Conservation (phyloP, 768 basidiomycete species). For the Boletellus ananiceps region DNA sequence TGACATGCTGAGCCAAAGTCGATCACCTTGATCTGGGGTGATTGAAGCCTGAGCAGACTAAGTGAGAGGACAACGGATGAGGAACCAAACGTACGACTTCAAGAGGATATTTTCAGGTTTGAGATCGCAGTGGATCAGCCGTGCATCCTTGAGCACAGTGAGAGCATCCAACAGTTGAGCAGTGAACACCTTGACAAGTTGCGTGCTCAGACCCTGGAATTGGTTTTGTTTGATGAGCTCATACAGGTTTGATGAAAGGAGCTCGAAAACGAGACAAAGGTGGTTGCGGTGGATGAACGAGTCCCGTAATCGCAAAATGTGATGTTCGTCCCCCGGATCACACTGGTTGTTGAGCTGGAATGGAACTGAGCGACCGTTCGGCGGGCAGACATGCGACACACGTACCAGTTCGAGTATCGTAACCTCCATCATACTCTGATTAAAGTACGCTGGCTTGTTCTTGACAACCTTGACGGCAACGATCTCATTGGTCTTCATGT, state of each 20-base stretch:
- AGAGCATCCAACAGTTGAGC: constrained; percentile 91
- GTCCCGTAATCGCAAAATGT: constrained; percentile 91
- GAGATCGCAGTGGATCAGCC: constrained; percentile 96
- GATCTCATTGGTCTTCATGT: constrained; percentile 98
- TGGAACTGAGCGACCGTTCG: not conserved
- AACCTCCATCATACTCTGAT: constrained; percentile 99
- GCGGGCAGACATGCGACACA: constrained; percentile 15
- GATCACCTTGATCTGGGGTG: constrained; percentile 97
- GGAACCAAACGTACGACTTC: constrained; percentile 63
- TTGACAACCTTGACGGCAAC: constrained; percentile 99
- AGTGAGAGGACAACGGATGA: not conserved
- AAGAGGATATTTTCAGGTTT: constrained; percentile 98
- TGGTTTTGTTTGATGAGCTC: constrained; percentile 99
- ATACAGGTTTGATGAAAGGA: constrained; percentile 95
- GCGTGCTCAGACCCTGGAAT: constrained; percentile 94
- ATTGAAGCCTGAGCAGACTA: constrained; percentile 64
- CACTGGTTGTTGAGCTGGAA: constrained; percentile 85
- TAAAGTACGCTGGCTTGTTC: constrained; percentile 99
- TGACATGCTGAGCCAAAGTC: constrained; percentile 99
- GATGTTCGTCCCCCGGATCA: constrained; percentile 93
- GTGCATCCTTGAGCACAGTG: constrained; percentile 89
- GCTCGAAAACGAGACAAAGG: constrained; percentile 95
- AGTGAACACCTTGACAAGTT: constrained; percentile 98
- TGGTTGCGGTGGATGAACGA: constrained; percentile 96
- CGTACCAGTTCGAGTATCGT: constrained; percentile 92